Evolutionary conservation across 164 flowering plant genomes (phyloP).

Genomic region (Litsea cubeba): DNA sequence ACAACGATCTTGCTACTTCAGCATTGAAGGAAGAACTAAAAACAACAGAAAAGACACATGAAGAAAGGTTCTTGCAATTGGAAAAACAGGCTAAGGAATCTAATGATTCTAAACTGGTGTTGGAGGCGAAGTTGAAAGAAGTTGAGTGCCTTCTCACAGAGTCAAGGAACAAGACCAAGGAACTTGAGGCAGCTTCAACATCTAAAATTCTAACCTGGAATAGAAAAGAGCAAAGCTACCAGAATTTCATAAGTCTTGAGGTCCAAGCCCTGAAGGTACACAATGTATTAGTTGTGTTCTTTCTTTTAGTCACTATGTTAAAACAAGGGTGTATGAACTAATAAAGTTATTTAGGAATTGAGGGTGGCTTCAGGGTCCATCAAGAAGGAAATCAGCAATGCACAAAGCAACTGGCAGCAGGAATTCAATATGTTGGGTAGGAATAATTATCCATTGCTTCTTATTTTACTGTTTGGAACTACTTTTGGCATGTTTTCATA

Average conservation of each 20-base stretch:
- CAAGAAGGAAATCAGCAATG: constrained; percentile 55
- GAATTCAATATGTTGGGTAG: constrained; percentile 69
- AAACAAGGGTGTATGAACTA: constrained; percentile 3
- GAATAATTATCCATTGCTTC: constrained; percentile 2
- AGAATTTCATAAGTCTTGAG: constrained; percentile 44
- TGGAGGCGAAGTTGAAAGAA: constrained; percentile 53
- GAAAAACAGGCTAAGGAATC: constrained; percentile 37
- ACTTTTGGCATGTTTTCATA: not conserved
- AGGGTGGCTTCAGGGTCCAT: constrained; percentile 48
- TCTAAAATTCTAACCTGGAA: constrained; percentile 53
- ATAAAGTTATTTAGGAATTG: constrained; percentile 44
- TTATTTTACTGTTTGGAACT: constrained; percentile 6
- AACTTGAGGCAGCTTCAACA: constrained; percentile 54
- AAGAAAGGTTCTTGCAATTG: constrained; percentile 34
- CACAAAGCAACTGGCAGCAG: constrained; percentile 40
- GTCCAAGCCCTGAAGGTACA: constrained; percentile 52
- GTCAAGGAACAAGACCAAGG: constrained; percentile 49
- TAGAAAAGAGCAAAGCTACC: constrained; percentile 47
- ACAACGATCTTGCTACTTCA: constrained; percentile 37
- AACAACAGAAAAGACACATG: constrained; percentile 36
- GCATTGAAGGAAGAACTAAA: constrained; percentile 58
- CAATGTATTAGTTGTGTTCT: not conserved
- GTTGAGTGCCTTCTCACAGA: constrained; percentile 48
- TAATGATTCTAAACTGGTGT: constrained; percentile 14
- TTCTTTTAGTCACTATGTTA: not conserved